A percentile compares a stretch with the other conserved stretches of the same genome.
Evolutionary conservation across 768 basidiomycete species (phyloP).

Genomic region (Nidula microcarpa): DNA sequence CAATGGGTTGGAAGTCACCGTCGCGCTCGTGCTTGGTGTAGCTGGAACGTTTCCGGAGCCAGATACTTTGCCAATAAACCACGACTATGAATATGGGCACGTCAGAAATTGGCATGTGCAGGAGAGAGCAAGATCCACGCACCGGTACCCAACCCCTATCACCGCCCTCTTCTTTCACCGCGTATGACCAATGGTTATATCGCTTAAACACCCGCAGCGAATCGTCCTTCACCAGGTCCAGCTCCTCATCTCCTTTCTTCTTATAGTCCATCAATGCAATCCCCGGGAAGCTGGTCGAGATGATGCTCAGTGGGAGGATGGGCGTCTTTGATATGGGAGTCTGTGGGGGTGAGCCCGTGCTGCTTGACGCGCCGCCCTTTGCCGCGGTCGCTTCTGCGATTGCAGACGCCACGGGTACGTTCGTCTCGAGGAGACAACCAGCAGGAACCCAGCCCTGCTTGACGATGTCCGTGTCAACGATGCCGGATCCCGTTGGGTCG

Average conservation of each 20-base stretch:
- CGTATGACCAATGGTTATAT: slow-evolving; percentile 98
- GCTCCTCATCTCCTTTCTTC: slow-evolving; percentile 90
- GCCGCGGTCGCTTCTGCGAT: slow-evolving; percentile 78
- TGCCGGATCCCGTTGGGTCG: slow-evolving; percentile 81
- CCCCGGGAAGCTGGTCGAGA: slow-evolving; percentile 97
- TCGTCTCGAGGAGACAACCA: slow-evolving; percentile 92
- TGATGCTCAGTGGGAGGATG: slow-evolving; percentile 85
- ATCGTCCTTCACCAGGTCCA: slow-evolving; percentile 88
- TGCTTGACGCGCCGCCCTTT: slow-evolving; percentile 33
- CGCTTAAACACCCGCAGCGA: slow-evolving; percentile 91
- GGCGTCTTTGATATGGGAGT: slow-evolving; percentile 61
- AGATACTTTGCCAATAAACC: slow-evolving; percentile 90
- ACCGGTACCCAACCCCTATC: slow-evolving; percentile 97
- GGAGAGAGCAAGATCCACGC: slow-evolving; percentile 16
- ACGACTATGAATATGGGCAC: slow-evolving; percentile 48
- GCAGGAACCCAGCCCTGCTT: slow-evolving; percentile 98
- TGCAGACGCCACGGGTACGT: slow-evolving; percentile 84
- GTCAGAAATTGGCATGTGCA: slow-evolving; percentile 5
- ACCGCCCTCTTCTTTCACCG: slow-evolving; percentile 90
- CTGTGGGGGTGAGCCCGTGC: slow-evolving; percentile 30
- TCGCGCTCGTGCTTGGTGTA: slow-evolving; percentile 39
- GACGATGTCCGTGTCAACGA: slow-evolving; percentile 69
- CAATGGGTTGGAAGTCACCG: slow-evolving; percentile 16
- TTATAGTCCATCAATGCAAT: slow-evolving; percentile 95
- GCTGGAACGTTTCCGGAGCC: slow-evolving; percentile 46